Evolutionary conservation across 805 yeast genomes (phyloP), one percentile per base, ranked within the genome.

Genomic region (Barnettozyma californica): DNA sequence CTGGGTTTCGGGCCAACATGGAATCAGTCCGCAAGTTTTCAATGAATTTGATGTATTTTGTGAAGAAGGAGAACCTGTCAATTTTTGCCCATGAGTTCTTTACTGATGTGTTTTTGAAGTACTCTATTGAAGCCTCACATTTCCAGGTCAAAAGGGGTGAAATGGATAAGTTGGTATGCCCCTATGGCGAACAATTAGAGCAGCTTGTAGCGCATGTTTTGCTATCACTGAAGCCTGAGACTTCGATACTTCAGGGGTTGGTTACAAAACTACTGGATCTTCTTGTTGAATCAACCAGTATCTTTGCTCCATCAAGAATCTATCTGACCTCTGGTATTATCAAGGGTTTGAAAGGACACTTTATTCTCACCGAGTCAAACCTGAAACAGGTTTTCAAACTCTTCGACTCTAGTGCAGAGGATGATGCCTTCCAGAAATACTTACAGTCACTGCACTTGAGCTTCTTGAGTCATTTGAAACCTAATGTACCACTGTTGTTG

Each of bases 1-100:
- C 88, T 14, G 96, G 95, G 0, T 74, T 87, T 54, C 77, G 73
- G 43, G 88, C 91, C 0, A 74, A 87, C 1, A 80, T 84, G 80
- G 96, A 87, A 50, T 76, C 88, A 7, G 88, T 90, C 1, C 70
- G 91, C 50, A 81, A 78, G 55, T 81, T 79, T 56, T 69, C 87
- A 1, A 63, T 84, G 53, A 70, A 73, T 2, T 59, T 87, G 41
- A 68, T 87, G 40, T 73, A 84, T 36, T 67, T 76, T 9, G 68
- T 87, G 27, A 76, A 79, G 6, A 52, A 58, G 1, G 62, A 71
- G 29, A 70, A 79, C 53, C 66, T 81, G 44, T 55, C 68, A 21
- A 56, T 79, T 41, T 71, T 84, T 66, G 63, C 78, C 50, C 59
- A 70, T 39, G 66, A 66, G 14, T 69, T 76, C 47, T 59, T 81